Base-by-base conservation (phyloP, 2,329 filamentous ascomycete genomes). In the Apiospora malaysiana region DNA sequence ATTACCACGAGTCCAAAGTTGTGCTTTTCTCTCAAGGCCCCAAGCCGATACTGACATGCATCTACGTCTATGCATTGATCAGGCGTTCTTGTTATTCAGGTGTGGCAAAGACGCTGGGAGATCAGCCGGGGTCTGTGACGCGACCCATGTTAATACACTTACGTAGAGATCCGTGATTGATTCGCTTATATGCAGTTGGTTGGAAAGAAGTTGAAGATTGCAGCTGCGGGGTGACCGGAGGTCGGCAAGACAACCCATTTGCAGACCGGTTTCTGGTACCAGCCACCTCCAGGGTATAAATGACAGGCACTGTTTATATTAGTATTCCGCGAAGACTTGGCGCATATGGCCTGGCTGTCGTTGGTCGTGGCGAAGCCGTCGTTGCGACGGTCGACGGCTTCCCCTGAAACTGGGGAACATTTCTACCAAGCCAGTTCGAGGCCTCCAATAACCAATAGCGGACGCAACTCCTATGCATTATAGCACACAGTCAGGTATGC, bases 361-460 rank as follows among this genome's bases (percentile, higher is more conserved):
- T 63, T 63, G 56, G 56, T 18, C 32, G 56, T 40, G 56, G 56
- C 56, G 56, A 10, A 63, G 56, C 32, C 9, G 8, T n/a, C 18
- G 32, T 40, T 40, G 21, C 40, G 32, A 12, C n/a, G 56, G 32
- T 63, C 18, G 21, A 40, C 51, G 25, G 32, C 51, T 32, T 14
- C 56, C 27, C 56, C 32, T 63, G 32, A 63, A 63, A 63, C 56
- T 40, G 6, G 56, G 18, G 12, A 45, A 16, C 4, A 32, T 14
- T n/a, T 37, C 27, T 63, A 63, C 40, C 56, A 32, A n/a, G 32
- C 27, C 56, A 40, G 56, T 63, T 63, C 27, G 56, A 63, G 56
- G 56, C 56, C 56, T 63, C 56, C 56, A n/a, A 63, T 40, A 9
- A 10, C 47, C 47, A 12, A 27, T 27, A 18, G n/a, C 4, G 10